phyloP scores from a whole-genome alignment of 2,329 filamentous ascomycete species.

The Exophiala xenobiotica region DNA sequence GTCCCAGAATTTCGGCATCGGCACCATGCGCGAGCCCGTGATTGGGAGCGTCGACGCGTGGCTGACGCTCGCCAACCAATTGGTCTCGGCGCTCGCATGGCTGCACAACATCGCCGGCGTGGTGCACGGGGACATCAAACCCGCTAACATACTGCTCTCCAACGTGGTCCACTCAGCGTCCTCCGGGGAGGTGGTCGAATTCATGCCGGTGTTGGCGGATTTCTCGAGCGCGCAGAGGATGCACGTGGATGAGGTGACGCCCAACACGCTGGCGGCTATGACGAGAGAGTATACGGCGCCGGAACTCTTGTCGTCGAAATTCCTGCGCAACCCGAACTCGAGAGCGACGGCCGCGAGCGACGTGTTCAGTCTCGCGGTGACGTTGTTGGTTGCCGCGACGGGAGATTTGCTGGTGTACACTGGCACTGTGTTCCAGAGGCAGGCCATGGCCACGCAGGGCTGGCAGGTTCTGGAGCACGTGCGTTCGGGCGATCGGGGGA shows the following conservation, averaged over 20 bases:
- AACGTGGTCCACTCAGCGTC: conserved; percentile 14
- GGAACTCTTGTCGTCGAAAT: conserved; percentile 40
- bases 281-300: conserved; percentile 48
- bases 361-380: conserved; percentile 48
- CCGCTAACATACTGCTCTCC: conserved; percentile 45
- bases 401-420: conserved; percentile 47
- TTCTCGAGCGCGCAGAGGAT: conserved; percentile 44
- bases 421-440: conserved; percentile 41
- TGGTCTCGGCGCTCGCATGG: conserved; percentile 45
- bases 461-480: conserved; percentile 45
- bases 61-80: conserved; percentile 41
- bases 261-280: conserved; percentile 39
- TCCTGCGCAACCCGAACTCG: conserved; percentile 37
- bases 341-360: conserved; percentile 43
- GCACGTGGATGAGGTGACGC: conserved; percentile 19
- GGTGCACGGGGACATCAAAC: conserved; percentile 51
- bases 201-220: conserved; percentile 42
- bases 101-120: conserved; percentile 42
- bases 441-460: conserved; percentile 46
- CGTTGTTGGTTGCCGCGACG: conserved; percentile 46
- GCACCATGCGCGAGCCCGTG: conserved; percentile 48
- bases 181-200: conserved; percentile 6
- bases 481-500: conserved; percentile 38
- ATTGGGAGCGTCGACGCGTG: conserved; percentile 40
- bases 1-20: conserved; percentile 37